Base-by-base conservation (phyloP, 257 asterid genomes). In the Striga asiatica region DNA sequence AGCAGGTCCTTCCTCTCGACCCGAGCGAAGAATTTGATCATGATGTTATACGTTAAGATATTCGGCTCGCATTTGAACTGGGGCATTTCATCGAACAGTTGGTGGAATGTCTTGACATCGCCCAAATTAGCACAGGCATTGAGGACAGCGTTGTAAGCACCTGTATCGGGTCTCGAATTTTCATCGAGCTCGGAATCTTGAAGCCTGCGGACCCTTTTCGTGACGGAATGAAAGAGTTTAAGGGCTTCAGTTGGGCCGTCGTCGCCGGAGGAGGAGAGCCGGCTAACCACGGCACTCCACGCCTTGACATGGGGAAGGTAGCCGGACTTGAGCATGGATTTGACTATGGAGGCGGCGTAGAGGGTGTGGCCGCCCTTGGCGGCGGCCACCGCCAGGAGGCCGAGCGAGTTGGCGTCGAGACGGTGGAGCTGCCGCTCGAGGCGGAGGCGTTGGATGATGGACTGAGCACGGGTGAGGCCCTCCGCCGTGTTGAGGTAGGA, bases 291-390 rank as follows among this genome's bases (percentile, higher is more conserved):
- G 23, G 97, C 88, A 35, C 97, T 88, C 98, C 97, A 91, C 17
- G 98, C 95, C 60, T 91, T 87, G 32, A 91, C 94, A 50, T 91
- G 95, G 0, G 98, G 97, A 6, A 87, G 81, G 47, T 87, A 91
- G 4, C 98, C 97, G 0, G 97, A 82, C 24, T 77, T 87, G 8
- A 91, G 79, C 98, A 91, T 91, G 31, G 98, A 87, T 59, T 76
- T 87, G 66, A 91, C 67, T 49, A 92, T 79, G 6, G 95, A 87
- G 4, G 85, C 62, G 23, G 95, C 97, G 46, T 92, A 87, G n/a
- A 84, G 87, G 0, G 80, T 73, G 67, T 87, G 95, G 12, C 95
- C 94, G 56, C 82, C 77, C 71, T 91, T 91, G 47, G 85, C 92
- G 13, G 98, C 94, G 1, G 97, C 92, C 61, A 79, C 85, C 2